These are phyloP conservation scores for Edaphochlamys debaryana DNA, from an alignment of 139 green algal genomes.

Conservation along the genomic window DNA sequence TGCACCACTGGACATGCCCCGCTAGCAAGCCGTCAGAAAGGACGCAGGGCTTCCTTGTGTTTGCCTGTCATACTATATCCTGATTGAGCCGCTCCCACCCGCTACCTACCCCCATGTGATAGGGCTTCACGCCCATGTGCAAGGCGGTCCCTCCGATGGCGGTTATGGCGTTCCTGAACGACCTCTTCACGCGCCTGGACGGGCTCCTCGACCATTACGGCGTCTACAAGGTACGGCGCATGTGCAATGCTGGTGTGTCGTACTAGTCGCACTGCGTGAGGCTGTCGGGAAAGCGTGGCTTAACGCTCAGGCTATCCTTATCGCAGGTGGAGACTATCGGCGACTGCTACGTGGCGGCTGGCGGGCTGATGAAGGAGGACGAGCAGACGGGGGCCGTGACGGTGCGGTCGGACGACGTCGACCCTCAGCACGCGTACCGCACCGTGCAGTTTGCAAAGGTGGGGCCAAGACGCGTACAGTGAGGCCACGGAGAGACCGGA, in stretches of 20 bases:
- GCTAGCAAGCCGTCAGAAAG: too few species aligned
- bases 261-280: background rate
- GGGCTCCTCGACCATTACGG: conserved; percentile 19
- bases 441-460: conserved; percentile 42
- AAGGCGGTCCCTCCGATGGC: background rate
- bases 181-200: conserved; percentile 37
- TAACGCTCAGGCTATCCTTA: too few species aligned
- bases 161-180: conserved; percentile 12
- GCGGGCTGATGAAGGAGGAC: conserved; percentile 39
- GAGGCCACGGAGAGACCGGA: background rate
- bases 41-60: too few species aligned
- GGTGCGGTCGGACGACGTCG: conserved; percentile 28
- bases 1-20: too few species aligned
- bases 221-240: conserved; percentile 34
- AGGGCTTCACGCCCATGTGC: conserved; percentile 37
- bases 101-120: background rate
- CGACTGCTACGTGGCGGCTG: conserved; percentile 64
- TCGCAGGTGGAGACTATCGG: conserved; percentile 53
- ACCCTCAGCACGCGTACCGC: conserved; percentile 29
- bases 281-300: background rate
- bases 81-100: background rate
- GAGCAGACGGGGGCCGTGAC: conserved; percentile 43
- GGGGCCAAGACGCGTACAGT: background rate
- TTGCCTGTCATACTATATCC: background rate
- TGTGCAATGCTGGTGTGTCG: background rate